phyloP scores from a whole-genome alignment of 1,284 basidiomycete species.

The Gomphus bonarii region DNA sequence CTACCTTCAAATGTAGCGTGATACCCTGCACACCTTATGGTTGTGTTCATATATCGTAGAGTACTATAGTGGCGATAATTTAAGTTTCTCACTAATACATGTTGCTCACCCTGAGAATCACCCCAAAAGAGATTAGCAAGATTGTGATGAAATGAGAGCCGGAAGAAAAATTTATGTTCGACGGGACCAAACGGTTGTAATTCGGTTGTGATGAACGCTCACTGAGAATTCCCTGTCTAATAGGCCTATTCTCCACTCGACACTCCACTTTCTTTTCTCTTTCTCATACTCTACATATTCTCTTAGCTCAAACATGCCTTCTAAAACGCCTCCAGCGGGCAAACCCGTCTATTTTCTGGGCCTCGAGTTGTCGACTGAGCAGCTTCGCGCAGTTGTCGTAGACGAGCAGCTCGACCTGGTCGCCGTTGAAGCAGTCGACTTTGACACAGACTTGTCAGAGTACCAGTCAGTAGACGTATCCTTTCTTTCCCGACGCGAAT shows the following conservation, averaged over 20 bases:
- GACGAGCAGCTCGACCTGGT: constrained; percentile 71
- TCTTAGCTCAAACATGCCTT: background rate
- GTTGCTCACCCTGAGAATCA: background rate
- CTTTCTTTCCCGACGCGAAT: background rate
- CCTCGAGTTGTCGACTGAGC: constrained; percentile 66
- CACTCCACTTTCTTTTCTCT: background rate
- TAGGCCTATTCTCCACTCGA: background rate
- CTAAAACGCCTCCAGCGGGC: constrained; percentile 2
- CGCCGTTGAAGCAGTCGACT: constrained; percentile 68
- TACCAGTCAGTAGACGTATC: constrained; percentile 51
- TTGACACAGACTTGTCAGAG: constrained; percentile 68
- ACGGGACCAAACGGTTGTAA: background rate
- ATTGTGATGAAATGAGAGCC: background rate
- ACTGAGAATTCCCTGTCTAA: background rate
- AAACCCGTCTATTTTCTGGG: constrained; percentile 22
- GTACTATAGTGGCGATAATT: background rate
- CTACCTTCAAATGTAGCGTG: background rate
- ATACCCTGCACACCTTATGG: background rate
- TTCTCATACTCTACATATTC: constrained; percentile 1
- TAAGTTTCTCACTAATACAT: background rate
- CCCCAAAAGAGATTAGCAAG: background rate
- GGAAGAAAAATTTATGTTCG: background rate
- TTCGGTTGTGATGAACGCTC: background rate
- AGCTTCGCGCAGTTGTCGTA: constrained; percentile 68
- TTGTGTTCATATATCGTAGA: background rate